Evolutionary conservation across 108 stramenopile genomes (phyloP), one percentile per base, ranked within the genome.

Genomic region (Asterionellopsis glacialis): DNA sequence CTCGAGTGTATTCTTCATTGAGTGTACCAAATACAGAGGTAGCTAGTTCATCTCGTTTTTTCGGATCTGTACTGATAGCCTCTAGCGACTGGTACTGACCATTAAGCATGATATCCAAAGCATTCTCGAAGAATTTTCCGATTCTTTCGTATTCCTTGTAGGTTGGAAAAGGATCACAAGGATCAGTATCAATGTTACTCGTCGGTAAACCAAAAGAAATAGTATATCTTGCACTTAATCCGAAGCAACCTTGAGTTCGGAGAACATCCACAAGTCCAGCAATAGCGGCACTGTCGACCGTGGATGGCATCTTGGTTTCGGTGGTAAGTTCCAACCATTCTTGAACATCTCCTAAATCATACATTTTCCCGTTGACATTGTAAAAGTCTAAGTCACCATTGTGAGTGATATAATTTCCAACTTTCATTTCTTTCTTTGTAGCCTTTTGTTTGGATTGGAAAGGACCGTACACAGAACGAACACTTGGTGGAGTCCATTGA

Each of bases 361-460:
- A 82, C 26, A 70, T 73, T 51, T 80, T 74, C 0, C 81, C 80
- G 61, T 76, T 76, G 39, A 85, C 61, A 24, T 69, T 56, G 51
- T 70, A 93, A 58, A 86, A 90, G 26, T 93, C 92, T 61, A 93
- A 87, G 67, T 93, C 92, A 39, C 92, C 92, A 67, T 93, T 93
- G 64, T 93, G 92, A 11, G 88, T 86, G 47, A 90, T 76, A 50
- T 72, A 90, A 43, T 82, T 90, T 48, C 78, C 83, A 1, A 84
- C 84, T 1, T 58, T 43, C 42, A 56, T 64, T 23, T 15, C n/a
- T 9, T 22, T 40, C 22, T 21, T 33, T 11, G 24, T 26, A 7
- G 27, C 13, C 4, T 9, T n/a, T 15, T 0, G 6, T 12, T 58
- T n/a, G 16, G 18, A 18, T 16, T 50, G 15, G 21, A 41, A 19